Base-by-base conservation (phyloP, 2,329 filamentous ascomycete genomes). In the Xylariaceae sp. region DNA sequence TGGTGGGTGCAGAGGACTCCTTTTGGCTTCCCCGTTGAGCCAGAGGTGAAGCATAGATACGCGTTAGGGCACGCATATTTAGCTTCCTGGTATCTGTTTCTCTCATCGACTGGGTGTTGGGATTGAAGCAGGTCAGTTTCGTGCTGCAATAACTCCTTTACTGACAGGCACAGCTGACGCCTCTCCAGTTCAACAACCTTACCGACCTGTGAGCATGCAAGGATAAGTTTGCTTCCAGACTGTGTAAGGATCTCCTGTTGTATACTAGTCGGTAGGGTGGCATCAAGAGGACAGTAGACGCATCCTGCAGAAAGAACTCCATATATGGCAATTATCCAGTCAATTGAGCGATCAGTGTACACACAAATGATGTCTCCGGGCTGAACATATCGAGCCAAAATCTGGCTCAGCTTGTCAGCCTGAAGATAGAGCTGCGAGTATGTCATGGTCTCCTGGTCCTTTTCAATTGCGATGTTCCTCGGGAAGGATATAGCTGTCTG, bases 1-100 rank as follows among this genome's bases (percentile, higher is more conserved):
- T 40, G 32, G 34, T 69, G 65, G 1, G 41, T 46, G 40, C 58
- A 64, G 5, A 61, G 12, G 4, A 69, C 62, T 0, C 60, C 65
- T 46, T 71, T 71, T 0, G 67, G 67, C 2, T 48, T 55, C 2
- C 68, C 67, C 2, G 66, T 69, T 4, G 61, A 62, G 0, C 67
- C 67, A 2, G 65, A 70, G 0, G 69, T 71, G 41, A 68, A 70
- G 32, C 61, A 63, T 0, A 70, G 18, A 38, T 66, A 71, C 0
- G 64, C 65, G 13, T 35, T 38, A 9, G 31, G 9, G 2, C 9
- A 18, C 19, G 16, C 17, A 29, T 26, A 9, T n/a, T n/a, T n/a
- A n/a, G n/a, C n/a, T n/a, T n/a, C n/a, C n/a, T n/a, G n/a, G n/a
- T n/a, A n/a, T n/a, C n/a, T n/a, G n/a, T n/a, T n/a, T n/a, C n/a